Evolutionary conservation across 2,329 filamentous ascomycete genomes (phyloP).

Genomic region (Chaetomiaceae sp.): DNA sequence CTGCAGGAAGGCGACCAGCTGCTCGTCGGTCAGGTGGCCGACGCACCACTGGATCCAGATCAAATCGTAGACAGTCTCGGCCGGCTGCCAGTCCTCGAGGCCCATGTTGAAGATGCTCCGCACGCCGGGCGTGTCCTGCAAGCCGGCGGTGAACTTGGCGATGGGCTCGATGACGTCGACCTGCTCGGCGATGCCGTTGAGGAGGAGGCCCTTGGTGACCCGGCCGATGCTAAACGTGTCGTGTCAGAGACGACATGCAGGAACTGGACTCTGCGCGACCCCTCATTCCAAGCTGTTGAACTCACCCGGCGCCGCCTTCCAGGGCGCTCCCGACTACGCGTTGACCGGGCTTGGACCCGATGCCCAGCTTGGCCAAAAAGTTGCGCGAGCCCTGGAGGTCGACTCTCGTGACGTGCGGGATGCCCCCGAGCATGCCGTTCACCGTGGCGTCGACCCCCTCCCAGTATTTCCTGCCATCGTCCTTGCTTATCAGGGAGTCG

Average conservation of each 20-base stretch:
- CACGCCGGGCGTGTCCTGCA: conserved; percentile 55
- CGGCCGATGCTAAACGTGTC: conserved; percentile 63
- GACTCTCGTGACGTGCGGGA: conserved; percentile 58
- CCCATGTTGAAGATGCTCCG: conserved; percentile 64
- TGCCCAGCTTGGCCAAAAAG: conserved; percentile 66
- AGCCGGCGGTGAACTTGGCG: conserved; percentile 66
- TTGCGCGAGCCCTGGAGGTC: conserved; percentile 67
- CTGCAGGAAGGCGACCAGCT: conserved; percentile 64
- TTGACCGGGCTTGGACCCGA: conserved; percentile 31
- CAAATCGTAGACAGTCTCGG: conserved; percentile 60
- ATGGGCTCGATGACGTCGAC: conserved; percentile 87
- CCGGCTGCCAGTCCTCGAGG: conserved; percentile 64
- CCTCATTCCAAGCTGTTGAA: too few relatives aligned
- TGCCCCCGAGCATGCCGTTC: conserved; percentile 78
- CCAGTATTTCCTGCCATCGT: conserved; percentile 41
- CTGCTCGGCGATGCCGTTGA: conserved; percentile 55
- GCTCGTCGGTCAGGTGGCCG: conserved; percentile 71
- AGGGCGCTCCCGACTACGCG: conserved; percentile 23
- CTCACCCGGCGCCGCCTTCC: conserved; percentile 42
- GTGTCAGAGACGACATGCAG: not conserved
- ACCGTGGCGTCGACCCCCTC: conserved; percentile 40
- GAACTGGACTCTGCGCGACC: too few relatives aligned
- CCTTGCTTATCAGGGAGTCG: conserved; percentile 13
- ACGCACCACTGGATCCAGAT: conserved; percentile 93
- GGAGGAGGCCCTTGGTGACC: conserved; percentile 73